Percentiles rank a stretch among this genome's conserved stretches.
These are phyloP conservation scores for Stephania cephalantha DNA, from an alignment of 164 flowering plant genomes.

Conservation along the genomic window DNA sequence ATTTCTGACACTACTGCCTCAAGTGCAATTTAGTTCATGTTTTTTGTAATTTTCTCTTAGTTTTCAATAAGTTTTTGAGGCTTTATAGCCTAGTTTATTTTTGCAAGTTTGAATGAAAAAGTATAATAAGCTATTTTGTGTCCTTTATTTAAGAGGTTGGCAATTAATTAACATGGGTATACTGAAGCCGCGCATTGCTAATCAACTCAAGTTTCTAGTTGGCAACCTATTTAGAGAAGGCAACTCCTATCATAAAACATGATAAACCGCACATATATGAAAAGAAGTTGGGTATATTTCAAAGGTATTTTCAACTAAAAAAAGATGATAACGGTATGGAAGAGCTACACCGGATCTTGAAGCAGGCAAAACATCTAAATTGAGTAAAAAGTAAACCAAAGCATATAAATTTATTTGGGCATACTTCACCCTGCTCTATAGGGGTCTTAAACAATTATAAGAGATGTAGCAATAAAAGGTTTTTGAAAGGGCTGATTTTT, in stretches of 20 bases:
- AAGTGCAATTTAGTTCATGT: too few relatives aligned
- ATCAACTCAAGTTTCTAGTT: too few relatives aligned
- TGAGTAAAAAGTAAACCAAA: constrained; percentile 1
- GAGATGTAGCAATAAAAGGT: background rate
- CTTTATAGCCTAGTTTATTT: too few relatives aligned
- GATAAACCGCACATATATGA: constrained; percentile 17
- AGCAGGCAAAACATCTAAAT: constrained; percentile 19
- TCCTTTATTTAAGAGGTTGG: too few relatives aligned
- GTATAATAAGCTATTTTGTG: too few relatives aligned
- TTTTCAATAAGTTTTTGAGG: too few relatives aligned
- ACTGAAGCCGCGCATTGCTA: too few relatives aligned
- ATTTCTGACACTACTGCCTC: too few relatives aligned
- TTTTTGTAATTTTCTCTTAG: too few relatives aligned
- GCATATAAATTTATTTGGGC: constrained; percentile 1
- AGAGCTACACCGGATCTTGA: constrained; percentile 22
- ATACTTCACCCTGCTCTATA: background rate
- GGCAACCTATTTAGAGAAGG: constrained; percentile 26
- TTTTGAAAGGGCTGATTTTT: background rate
- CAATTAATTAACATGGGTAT: too few relatives aligned
- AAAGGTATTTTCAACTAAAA: constrained; percentile 22
- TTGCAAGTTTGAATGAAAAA: too few relatives aligned
- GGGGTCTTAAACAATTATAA: background rate
- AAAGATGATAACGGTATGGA: constrained; percentile 23
- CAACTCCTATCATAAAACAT: constrained; percentile 9
- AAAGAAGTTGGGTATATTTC: constrained; percentile 15